Base-by-base conservation (phyloP, 169 alveolate species). In the Perkinsus olseni region DNA sequence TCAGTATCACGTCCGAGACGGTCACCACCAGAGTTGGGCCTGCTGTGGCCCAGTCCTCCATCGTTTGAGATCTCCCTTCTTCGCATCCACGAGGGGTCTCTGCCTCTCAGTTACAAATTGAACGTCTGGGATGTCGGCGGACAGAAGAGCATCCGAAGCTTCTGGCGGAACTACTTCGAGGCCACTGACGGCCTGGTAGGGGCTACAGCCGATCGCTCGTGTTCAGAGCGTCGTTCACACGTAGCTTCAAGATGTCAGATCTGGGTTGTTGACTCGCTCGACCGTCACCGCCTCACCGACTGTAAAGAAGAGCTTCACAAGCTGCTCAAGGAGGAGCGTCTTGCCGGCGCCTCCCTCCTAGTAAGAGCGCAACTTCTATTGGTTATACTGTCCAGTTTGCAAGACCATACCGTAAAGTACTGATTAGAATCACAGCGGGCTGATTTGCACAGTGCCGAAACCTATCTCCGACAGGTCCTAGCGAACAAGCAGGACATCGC, bases 71-170 rank as follows among this genome's bases (percentile, higher is more conserved):
- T 4, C 17, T 8, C 34, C 1, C 17, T 62, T 62, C 28, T 62
- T 62, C 1, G 1, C 95, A 95, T 95, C 94, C 38, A 48, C 92
- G 93, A 93, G 93, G 13, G 40, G 62, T 24, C 39, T 51, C 24
- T 20, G 38, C 36, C 39, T 4, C 39, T 93, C 74, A 97, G 97
- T 37, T 97, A 96, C 91, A 96, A 97, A 90, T 95, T 99, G 37
- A 98, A 98, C 96, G 95, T 98, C 91, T 99, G 99, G 99, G 99
- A 99, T 95, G 98, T 99, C 31, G 99, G 99, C n/a, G 99, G 99
- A 34, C 99, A 99, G 96, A 97, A 98, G 91, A 97, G 99, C 34
- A 98, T 99, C 91, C 96, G 99, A 92, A 97, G 99, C 45, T 98
- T 98, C 93, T 99, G 99, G 99, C 96, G 99, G 95, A 99, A 99